A percentile compares a stretch with the other conserved stretches of the same genome.
These are phyloP conservation scores for Digitaria exilis DNA, from an alignment of 202 grass and related monocot genomes.

Conservation along the genomic window DNA sequence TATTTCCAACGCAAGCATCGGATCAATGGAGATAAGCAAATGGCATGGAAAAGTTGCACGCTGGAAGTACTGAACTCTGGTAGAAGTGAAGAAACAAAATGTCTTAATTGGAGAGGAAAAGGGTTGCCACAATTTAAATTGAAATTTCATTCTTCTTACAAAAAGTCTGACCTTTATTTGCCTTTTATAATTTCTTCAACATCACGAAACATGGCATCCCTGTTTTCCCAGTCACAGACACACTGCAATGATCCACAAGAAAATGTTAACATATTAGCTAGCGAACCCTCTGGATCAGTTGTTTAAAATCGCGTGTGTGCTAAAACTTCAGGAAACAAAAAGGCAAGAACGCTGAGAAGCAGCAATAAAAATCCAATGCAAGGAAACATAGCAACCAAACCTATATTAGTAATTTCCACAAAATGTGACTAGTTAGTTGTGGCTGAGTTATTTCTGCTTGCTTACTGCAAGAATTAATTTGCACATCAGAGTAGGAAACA, in stretches of 20 bases:
- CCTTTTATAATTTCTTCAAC: conserved; percentile 86
- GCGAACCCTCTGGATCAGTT: not conserved
- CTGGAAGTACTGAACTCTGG: conserved; percentile 85
- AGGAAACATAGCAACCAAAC: not conserved
- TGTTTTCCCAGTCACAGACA: conserved; percentile 88
- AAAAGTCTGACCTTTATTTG: conserved; percentile 70
- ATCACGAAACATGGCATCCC: conserved; percentile 67
- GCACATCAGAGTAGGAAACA: not conserved
- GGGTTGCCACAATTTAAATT: not conserved
- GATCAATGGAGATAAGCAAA: conserved; percentile 90
- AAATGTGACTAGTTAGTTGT: not conserved
- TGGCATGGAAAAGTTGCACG: conserved; percentile 96
- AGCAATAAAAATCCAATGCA: conserved; percentile 13
- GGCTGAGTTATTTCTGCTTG: not conserved
- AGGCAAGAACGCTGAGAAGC: not conserved
- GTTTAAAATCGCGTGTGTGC: not conserved
- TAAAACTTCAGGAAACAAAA: not conserved
- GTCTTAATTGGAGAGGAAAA: not conserved
- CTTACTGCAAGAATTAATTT: not conserved
- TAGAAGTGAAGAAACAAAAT: not conserved
- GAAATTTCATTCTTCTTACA: conserved; percentile 11
- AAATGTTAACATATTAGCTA: not conserved
- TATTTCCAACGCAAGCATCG: conserved; percentile 82
- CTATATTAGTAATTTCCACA: not conserved
- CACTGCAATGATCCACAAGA: conserved; percentile 56